phyloP scores from a whole-genome alignment of 2,329 filamentous ascomycete species.

The Ampelomyces quisqualis region DNA sequence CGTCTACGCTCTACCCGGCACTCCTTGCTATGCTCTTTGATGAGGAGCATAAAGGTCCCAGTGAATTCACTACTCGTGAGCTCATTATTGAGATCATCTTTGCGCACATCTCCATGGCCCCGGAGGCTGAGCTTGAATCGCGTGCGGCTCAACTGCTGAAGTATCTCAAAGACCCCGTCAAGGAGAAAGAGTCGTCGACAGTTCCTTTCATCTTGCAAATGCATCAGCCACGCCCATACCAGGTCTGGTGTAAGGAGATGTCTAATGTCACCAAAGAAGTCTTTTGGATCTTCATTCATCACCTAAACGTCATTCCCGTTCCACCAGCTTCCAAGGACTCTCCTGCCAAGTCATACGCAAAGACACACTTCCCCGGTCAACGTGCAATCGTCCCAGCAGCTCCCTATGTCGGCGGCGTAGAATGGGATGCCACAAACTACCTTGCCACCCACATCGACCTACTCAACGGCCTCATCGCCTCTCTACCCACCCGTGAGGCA shows the following conservation, averaged over 20 bases:
- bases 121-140: slow-evolving; percentile 58
- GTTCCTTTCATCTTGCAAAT: slow-evolving; percentile 88
- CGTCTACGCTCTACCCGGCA: slow-evolving; percentile 79
- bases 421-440: slow-evolving; percentile 99
- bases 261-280: slow-evolving; percentile 94
- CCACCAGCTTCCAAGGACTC: slow-evolving; percentile 41
- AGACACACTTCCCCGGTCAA: slow-evolving; percentile 76
- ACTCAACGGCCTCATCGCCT: slow-evolving; percentile 85
- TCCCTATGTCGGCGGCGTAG: slow-evolving; percentile 93
- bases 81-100: slow-evolving; percentile 89
- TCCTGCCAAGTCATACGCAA: slow-evolving; percentile 52
- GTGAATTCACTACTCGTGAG: slow-evolving; percentile 90
- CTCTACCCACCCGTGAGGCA: slow-evolving; percentile 66
- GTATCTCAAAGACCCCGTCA: slow-evolving; percentile 76
- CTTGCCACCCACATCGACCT: slow-evolving; percentile 89
- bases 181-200: slow-evolving; percentile 70
- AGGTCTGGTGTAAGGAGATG: slow-evolving; percentile 91
- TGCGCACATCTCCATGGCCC: slow-evolving; percentile 72
- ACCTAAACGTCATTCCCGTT: slow-evolving; percentile 80
- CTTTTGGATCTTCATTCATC: slow-evolving; percentile 98
- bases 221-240: slow-evolving; percentile 82
- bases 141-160: slow-evolving; percentile 72
- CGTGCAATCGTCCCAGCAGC: slow-evolving; percentile 89
- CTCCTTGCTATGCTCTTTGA: slow-evolving; percentile 89
- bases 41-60: slow-evolving; percentile 96